Evolutionary conservation across 306 rosid genomes (phyloP).

Genomic region (Geum urbanum): DNA sequence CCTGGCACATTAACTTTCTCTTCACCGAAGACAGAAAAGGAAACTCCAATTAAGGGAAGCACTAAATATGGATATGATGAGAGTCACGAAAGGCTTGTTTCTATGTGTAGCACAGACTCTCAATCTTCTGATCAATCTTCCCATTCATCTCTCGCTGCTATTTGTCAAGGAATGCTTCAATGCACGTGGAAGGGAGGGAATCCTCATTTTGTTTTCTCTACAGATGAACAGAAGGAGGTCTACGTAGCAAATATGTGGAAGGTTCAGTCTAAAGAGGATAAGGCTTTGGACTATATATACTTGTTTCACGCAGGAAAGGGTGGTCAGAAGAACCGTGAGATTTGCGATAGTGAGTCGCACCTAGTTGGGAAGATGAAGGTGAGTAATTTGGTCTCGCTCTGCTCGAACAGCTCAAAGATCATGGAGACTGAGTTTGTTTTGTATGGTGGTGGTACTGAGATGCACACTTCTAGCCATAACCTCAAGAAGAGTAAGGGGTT

Average conservation of each 20-base stretch:
- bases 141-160: conserved; percentile 31
- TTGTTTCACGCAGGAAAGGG: conserved; percentile 62
- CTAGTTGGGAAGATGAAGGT: conserved; percentile 86
- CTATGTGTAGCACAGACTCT: conserved; percentile 59
- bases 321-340: conserved; percentile 42
- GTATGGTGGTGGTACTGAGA: conserved; percentile 50
- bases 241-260: conserved; percentile 57
- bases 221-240: conserved; percentile 68
- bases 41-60: conserved; percentile 31
- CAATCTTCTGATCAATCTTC: conserved; percentile 49
- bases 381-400: conserved; percentile 54
- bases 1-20: conserved; percentile 35
- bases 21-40: conserved; percentile 35
- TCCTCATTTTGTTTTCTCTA: conserved; percentile 77
- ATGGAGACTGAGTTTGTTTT: conserved; percentile 69
- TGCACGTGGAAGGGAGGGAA: conserved; percentile 77
- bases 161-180: conserved; percentile 87
- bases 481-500: conserved; percentile 60
- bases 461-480: conserved; percentile 38
- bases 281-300: conserved; percentile 57
- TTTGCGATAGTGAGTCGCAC: conserved; percentile 33
- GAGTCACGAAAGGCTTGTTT: conserved; percentile 43
- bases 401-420: conserved; percentile 48
- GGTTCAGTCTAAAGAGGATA: conserved; percentile 39
- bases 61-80: conserved; percentile 36